phyloP scores from a whole-genome alignment of 495 filamentous ascomycete genomes.

The Penicillium waksmanii region DNA sequence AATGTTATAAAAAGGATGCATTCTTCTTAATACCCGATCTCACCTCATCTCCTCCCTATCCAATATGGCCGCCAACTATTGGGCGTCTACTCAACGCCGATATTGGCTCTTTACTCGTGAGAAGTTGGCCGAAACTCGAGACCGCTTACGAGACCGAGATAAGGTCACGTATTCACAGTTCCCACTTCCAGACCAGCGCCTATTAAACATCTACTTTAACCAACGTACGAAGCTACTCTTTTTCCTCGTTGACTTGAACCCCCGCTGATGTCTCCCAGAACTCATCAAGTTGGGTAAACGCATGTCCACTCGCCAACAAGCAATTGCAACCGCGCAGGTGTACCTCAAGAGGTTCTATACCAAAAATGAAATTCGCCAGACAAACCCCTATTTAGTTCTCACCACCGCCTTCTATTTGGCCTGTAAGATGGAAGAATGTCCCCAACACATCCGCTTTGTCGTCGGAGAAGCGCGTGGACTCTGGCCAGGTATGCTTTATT shows the following conservation, averaged over 20 bases:
- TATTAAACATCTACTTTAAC: slow-evolving; percentile 91
- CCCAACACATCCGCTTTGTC: slow-evolving; percentile 91
- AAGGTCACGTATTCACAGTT: slow-evolving; percentile 71
- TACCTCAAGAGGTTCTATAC: slow-evolving; percentile 94
- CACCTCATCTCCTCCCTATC: slow-evolving; percentile 1
- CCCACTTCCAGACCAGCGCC: slow-evolving; percentile 77
- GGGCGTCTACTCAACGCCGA: slow-evolving; percentile 88
- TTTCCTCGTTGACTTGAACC: slow-evolving; percentile 22
- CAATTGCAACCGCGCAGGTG: slow-evolving; percentile 90
- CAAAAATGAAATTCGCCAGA: slow-evolving; percentile 86
- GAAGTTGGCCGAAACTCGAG: slow-evolving; percentile 72
- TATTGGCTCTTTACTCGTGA: slow-evolving; percentile 89
- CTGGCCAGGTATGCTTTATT: slow-evolving; percentile 71
- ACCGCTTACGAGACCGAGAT: slow-evolving; percentile 73
- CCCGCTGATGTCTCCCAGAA: slow-evolving; percentile 51
- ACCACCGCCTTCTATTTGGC: slow-evolving; percentile 93
- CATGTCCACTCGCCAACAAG: slow-evolving; percentile 80
- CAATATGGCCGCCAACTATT: slow-evolving; percentile 93
- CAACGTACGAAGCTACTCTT: slow-evolving; percentile 59
- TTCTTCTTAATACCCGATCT: slow-evolving; percentile 1
- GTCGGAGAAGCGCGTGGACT: slow-evolving; percentile 81
- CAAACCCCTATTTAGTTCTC: slow-evolving; percentile 90
- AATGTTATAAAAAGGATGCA: not conserved
- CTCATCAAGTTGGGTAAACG: slow-evolving; percentile 80
- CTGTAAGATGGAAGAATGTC: slow-evolving; percentile 98